These are phyloP conservation scores for Mycena kentingensis DNA, from an alignment of 768 basidiomycete genomes.

Conservation along the genomic window DNA sequence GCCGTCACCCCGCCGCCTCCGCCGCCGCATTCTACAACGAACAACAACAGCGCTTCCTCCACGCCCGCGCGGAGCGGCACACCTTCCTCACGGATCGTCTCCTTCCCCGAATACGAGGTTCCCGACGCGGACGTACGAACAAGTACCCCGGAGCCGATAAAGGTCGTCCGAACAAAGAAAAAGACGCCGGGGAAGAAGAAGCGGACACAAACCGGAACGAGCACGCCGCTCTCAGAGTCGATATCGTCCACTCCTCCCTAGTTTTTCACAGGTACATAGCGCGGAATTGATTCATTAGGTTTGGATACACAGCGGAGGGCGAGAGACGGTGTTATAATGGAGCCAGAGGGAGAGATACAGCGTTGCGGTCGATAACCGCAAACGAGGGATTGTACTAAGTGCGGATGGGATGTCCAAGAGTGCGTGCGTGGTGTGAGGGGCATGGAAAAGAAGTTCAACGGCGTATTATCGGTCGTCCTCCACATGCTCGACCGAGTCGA, in stretches of 20 bases:
- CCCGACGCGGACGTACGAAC: constrained; percentile 48
- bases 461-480: constrained; percentile 64
- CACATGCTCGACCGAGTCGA: constrained; percentile 89
- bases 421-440: constrained; percentile 14
- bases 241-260: constrained; percentile 13
- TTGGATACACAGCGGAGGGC: constrained; percentile 25
- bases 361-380: no score
- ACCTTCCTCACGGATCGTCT: constrained; percentile 37
- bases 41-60: constrained; percentile 33
- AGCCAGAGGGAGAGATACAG: constrained; percentile 11
- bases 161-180: constrained; percentile 75
- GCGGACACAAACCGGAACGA: constrained; percentile 41
- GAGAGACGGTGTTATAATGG: background rate
- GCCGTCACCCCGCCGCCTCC: constrained; percentile 28
- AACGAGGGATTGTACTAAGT: constrained; percentile 16
- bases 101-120: constrained; percentile 58
- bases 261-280: no score
- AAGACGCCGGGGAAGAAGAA: constrained; percentile 66
- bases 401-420: constrained; percentile 20
- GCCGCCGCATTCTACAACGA: constrained; percentile 17
- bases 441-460: constrained; percentile 3
- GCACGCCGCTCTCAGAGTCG: constrained; percentile 1
- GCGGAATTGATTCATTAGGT: constrained; percentile 25
- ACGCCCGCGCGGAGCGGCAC: constrained; percentile 36
- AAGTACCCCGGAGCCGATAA: constrained; percentile 69